Base-by-base conservation (phyloP, 2,329 filamentous ascomycete species). In the Beauveria sp. region DNA sequence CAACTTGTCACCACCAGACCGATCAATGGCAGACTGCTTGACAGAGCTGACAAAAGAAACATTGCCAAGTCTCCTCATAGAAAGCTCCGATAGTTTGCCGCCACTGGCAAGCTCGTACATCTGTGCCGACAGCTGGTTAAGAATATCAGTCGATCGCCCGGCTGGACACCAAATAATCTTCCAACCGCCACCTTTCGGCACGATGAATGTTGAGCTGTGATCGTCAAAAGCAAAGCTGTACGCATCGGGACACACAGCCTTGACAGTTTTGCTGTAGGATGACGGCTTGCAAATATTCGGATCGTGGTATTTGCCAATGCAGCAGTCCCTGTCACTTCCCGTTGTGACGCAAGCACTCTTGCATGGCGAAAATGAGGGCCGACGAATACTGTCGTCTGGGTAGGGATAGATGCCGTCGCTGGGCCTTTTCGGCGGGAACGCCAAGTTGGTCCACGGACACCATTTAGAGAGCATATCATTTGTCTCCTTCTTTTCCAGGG, bases 381-480 rank as follows among this genome's bases (percentile, higher is more conserved):
- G 82, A 63, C 85, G 73, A 44, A 92, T 84, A 61, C 84, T 82
- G 74, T 88, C 86, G 70, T 93, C 89, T 8, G 90, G 90, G 69
- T 93, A 93, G 1, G 89, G 87, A 68, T 91, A 92, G 22, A 92
- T 80, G 30, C 89, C 90, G 66, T 89, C 83, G n/a, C 84, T 84
- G 12, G 89, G 89, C 69, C 87, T 87, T 46, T 78, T 76, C 0
- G 90, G 90, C 16, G 84, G 84, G 60, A 82, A 82, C 24, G 84
- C 80, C 67, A 92, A 88, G 50, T 91, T 79, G 65, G 89, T 83
- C 87, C 89, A 92, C 0, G 90, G 91, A 73, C 91, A 96, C 91
- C 90, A 96, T 59, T 78, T 75, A 26, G 79, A 76, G 18, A 91
- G 79, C 61, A 81, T 76, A 14, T 76, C 70, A 63, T 84, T 80